These are phyloP conservation scores for Lagenidium giganteum DNA, from an alignment of 352 stramenopile species.

Conservation along the genomic window DNA sequence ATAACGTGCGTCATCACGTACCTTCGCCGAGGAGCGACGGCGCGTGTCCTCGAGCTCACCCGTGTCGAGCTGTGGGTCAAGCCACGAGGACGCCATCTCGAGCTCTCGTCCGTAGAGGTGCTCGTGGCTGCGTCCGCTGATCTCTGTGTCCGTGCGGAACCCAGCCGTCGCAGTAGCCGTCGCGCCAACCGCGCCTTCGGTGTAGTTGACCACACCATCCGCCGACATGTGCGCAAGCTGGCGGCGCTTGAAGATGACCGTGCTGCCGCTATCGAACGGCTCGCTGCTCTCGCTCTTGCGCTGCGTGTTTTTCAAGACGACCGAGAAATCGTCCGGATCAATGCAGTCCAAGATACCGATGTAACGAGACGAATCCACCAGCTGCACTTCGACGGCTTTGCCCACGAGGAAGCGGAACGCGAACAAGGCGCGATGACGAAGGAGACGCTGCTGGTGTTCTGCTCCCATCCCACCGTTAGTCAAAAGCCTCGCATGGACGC, in stretches of 20 bases:
- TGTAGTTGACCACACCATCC: constrained; percentile 60
- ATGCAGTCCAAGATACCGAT: constrained; percentile 73
- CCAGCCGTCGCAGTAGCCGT: constrained; percentile 13
- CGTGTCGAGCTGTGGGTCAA: constrained; percentile 75
- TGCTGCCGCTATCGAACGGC: constrained; percentile 68
- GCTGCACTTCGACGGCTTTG: constrained; percentile 65
- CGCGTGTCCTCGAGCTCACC: constrained; percentile 58
- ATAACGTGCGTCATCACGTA: constrained; percentile 2
- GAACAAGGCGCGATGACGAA: constrained; percentile 77
- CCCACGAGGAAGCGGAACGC: constrained; percentile 79
- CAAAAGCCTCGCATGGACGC: constrained; percentile 2
- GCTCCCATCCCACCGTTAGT: not conserved
- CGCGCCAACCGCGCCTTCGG: constrained; percentile 30
- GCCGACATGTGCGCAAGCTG: constrained; percentile 61
- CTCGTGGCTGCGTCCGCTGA: constrained; percentile 67
- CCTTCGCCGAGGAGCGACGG: constrained; percentile 32
- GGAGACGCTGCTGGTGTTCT: constrained; percentile 59
- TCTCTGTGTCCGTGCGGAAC: constrained; percentile 89
- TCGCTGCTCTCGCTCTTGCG: constrained; percentile 30
- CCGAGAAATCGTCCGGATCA: constrained; percentile 77
- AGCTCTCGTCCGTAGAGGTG: constrained; percentile 69
- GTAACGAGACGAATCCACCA: constrained; percentile 58
- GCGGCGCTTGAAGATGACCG: constrained; percentile 64
- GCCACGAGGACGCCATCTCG: constrained; percentile 66
- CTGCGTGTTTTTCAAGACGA: constrained; percentile 78